Evolutionary conservation across 805 yeast species (phyloP), one percentile per base, ranked within the genome.

Genomic region (Lipomyces orientalis): DNA sequence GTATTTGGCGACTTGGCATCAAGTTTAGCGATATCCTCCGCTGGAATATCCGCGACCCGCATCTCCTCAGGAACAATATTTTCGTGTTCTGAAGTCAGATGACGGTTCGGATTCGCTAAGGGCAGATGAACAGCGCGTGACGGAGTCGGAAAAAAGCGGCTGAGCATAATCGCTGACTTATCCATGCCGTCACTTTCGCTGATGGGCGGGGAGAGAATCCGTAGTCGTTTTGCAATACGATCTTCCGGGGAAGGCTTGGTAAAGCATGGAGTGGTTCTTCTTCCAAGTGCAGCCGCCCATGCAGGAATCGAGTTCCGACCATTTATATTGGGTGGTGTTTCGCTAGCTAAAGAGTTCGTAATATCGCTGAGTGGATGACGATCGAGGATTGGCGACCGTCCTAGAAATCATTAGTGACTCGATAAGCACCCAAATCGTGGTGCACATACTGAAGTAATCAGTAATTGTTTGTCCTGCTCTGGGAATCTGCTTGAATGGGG

Each of bases 361-460:
- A 52, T 52, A 14, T 52, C 55, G 49, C 49, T 16, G 2, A 43
- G 49, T 43, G 49, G 49, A n/a, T 19, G 49, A 43, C 49, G 49
- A 19, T 7, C 22, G n/a, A 16, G 22, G n/a, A 16, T 19, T 16
- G n/a, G 49, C 19, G 49, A 43, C 22, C 14, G 10, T 3, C n/a
- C 49, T 43, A 43, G 8, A 14, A 43, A 43, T 43, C 49, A n/a
- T 43, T 43, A 43, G 22, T 43, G n/a, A n/a, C 49, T 43, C 49
- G 19, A 43, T 37, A 43, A 5, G 25, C 22, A n/a, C 10, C 49
- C 22, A 43, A 43, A 2, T n/a, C 7, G 8, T 43, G 22, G 22
- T 43, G n/a, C 14, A 31, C 58, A 33, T 51, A 60, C 62, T 63
- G 49, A 64, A 64, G 55, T 35, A 64, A 43, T 25, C 39, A 3